These are phyloP conservation scores for Suhomyces tanzawaensis DNA, from an alignment of 805 yeast genomes.

Conservation along the genomic window DNA sequence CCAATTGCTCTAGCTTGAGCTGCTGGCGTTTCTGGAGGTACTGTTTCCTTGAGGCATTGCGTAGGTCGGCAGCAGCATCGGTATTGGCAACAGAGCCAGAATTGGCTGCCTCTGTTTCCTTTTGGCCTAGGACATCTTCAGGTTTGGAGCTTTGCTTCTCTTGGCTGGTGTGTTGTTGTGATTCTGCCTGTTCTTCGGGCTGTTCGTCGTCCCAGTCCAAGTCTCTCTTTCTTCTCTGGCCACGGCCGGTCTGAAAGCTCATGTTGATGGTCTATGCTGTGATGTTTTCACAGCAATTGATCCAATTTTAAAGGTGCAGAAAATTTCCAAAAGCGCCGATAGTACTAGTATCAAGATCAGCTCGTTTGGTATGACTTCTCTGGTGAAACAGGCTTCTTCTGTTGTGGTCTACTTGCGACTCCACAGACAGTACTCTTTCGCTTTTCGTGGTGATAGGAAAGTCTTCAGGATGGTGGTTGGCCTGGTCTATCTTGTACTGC, in stretches of 20 bases:
- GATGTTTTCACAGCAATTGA: no score
- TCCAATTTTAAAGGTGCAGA: neutral
- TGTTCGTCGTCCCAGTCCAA: slow-evolving; percentile 10
- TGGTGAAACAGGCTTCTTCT: no score
- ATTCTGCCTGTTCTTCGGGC: neutral
- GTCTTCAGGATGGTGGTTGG: no score
- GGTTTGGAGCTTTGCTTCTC: no score
- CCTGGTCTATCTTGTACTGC: no score
- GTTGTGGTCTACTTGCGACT: no score
- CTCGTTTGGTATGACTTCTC: no score
- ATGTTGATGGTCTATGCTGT: neutral
- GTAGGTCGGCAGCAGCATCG: neutral
- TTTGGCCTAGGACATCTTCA: neutral
- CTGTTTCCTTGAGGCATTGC: slow-evolving; percentile 19
- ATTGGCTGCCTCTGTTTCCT: neutral
- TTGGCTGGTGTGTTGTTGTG: no score
- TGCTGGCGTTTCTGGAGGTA: slow-evolving; percentile 21
- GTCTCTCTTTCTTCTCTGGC: slow-evolving; percentile 11
- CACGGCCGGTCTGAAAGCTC: slow-evolving; percentile 13
- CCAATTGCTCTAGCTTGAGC: slow-evolving; percentile 14
- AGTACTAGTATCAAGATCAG: no score
- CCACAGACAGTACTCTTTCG: no score
- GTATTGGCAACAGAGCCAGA: slow-evolving; percentile 1
- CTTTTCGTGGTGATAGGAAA: no score
- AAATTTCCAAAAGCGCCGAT: neutral